Evolutionary conservation across 2,329 filamentous ascomycete genomes (phyloP), one percentile per base, ranked within the genome.

Genomic region (Diplodia intermedia): DNA sequence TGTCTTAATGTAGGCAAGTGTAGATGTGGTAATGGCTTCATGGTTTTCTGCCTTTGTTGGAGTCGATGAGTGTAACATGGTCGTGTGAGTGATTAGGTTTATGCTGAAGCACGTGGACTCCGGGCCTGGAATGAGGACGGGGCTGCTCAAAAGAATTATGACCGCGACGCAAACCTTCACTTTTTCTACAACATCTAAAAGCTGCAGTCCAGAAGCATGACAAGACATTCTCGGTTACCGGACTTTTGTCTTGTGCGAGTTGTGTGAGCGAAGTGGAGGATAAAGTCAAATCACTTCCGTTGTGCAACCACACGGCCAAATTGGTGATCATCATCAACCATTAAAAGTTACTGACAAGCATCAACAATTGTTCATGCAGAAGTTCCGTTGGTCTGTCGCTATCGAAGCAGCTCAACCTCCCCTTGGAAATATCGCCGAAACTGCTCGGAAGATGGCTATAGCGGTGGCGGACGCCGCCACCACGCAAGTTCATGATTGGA

Each of bases 1-100:
- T 9, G 18, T 52, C 15, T 23, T 63, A 63, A 52, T 53, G 60
- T 49, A 49, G 47, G 60, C 26, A 52, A 53, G 57, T 52, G 31
- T 63, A 63, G 60, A 63, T 63, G 43, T n/a, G 26, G 26, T 52
- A 52, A 63, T 63, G 60, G 60, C 18, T 38, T 53, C 9, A 52
- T 52, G 47, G 18, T 20, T 52, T 47, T 20, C 43, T 47, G 43
- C n/a, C 43, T 9, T 20, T 9, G 18, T 20, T 20, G 18, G 20
- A 9, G 18, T 20, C 7, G 0, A 4, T 20, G 43, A 47, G 43
- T 20, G 5, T 8, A 4, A 12, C 4, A 47, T 11, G 7, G 43
- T 47, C 43, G n/a, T 8, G 9, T 20, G 43, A 4, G 36, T 11
- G 11, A 11, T 9, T 11, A 3, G 43, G 11, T 11, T 20, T 1